Evolutionary conservation across 768 basidiomycete species (phyloP).

Genomic region (Naganishia randhawae): DNA sequence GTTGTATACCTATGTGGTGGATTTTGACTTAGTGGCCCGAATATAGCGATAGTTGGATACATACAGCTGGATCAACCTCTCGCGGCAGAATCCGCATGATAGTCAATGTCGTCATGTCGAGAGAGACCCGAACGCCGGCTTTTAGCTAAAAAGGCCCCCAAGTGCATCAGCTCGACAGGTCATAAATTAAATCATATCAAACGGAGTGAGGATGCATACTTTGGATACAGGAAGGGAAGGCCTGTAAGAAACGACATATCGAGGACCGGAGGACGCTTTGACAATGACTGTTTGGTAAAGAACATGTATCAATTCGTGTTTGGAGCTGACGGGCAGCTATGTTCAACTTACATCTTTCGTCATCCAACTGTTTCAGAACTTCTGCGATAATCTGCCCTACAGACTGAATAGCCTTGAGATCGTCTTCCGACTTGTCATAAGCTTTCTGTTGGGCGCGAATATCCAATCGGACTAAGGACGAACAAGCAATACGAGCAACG

Average conservation of each 20-base stretch:
- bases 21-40: background rate
- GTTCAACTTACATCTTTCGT: slow-evolving; percentile 77
- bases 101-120: slow-evolving; percentile 98
- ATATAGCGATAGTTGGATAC: background rate
- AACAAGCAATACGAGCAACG: background rate
- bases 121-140: slow-evolving; percentile 85
- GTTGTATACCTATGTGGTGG: slow-evolving; percentile 65
- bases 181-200: background rate
- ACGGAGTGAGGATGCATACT: slow-evolving; percentile 35
- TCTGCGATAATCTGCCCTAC: slow-evolving; percentile 99
- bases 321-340: background rate
- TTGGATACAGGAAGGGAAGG: slow-evolving; percentile 77
- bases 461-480: slow-evolving; percentile 74
- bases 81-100: slow-evolving; percentile 98
- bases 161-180: background rate
- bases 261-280: slow-evolving; percentile 95
- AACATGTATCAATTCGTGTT: background rate
- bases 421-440: slow-evolving; percentile 93
- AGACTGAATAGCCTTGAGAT: slow-evolving; percentile 97
- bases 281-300: slow-evolving; percentile 69
- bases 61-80: slow-evolving; percentile 86
- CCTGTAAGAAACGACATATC: slow-evolving; percentile 96
- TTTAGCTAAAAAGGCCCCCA: slow-evolving; percentile 74
- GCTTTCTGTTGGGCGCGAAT: slow-evolving; percentile 83
- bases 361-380: slow-evolving; percentile 96